Conservation (phyloP, 1,139 yeast genomes). For the Keqinozyma sinolaborantium region DNA sequence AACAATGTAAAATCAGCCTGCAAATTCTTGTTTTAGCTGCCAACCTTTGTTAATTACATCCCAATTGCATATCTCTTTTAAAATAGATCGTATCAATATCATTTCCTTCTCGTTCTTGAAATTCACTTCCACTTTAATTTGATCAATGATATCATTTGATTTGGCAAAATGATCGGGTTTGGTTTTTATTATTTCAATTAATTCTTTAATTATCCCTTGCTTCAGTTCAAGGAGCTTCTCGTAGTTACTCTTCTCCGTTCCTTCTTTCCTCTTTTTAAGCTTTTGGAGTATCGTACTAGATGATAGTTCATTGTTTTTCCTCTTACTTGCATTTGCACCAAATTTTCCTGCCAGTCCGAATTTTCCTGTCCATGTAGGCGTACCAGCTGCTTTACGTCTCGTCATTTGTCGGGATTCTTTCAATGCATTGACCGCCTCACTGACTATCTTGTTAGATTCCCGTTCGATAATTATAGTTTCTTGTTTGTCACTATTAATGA, state of each 20-base stretch:
- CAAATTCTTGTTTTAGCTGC: conserved; percentile 58
- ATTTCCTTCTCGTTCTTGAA: conserved; percentile 55
- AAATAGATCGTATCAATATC: conserved; percentile 61
- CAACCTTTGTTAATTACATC: conserved; percentile 55
- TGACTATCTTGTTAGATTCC: conserved; percentile 78
- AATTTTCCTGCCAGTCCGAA: conserved; percentile 78
- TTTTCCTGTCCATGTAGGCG: conserved; percentile 96
- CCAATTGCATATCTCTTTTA: conserved; percentile 72
- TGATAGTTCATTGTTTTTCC: conserved; percentile 12
- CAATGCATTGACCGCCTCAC: conserved; percentile 71
- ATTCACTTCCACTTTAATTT: conserved; percentile 28
- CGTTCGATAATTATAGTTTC: conserved; percentile 58
- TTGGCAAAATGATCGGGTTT: conserved; percentile 40
- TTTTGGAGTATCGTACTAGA: conserved; percentile 31
- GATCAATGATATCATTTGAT: conserved; percentile 56
- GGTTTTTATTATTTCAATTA: conserved; percentile 29
- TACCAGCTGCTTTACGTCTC: conserved; percentile 64
- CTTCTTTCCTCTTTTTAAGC: conserved; percentile 18
- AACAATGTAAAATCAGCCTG: no score
- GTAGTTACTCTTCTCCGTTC: conserved; percentile 14
- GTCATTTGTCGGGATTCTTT: conserved; percentile 65
- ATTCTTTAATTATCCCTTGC: conserved; percentile 29
- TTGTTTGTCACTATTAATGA: conserved; percentile 52
- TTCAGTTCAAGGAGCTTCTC: conserved; percentile 12
- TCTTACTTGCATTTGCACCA: conserved; percentile 11